A percentile compares a stretch with the other conserved stretches of the same genome.
phyloP scores from a whole-genome alignment of 176 grass and related monocot genomes.

The Musa acuminata region DNA sequence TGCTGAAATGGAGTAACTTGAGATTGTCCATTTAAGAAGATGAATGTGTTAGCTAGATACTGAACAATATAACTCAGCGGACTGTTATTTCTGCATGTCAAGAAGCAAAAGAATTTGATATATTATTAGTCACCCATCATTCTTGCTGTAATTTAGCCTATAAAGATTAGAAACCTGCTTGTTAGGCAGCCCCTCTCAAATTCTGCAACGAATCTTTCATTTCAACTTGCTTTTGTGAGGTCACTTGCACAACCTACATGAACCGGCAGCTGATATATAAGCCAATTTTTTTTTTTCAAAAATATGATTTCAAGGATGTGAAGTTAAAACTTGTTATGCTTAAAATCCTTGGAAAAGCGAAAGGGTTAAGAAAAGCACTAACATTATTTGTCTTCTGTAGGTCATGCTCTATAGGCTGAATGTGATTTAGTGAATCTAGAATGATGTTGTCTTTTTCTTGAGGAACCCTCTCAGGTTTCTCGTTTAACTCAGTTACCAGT shows the following conservation, averaged over 20 bases:
- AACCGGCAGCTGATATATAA: background rate
- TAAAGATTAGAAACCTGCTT: conserved; percentile 3
- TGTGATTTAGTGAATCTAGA: conserved; percentile 25
- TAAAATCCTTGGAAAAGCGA: background rate
- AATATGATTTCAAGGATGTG: background rate
- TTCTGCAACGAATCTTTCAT: conserved; percentile 23
- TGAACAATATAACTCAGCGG: no score
- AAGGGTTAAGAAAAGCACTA: conserved; percentile 9
- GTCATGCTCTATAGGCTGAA: conserved; percentile 25
- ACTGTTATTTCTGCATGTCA: no score
- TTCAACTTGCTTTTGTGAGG: conserved; percentile 22
- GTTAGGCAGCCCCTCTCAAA: conserved; percentile 8
- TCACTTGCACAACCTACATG: conserved; percentile 18
- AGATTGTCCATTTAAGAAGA: background rate
- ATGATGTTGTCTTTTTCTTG: conserved; percentile 22
- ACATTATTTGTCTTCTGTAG: conserved; percentile 26
- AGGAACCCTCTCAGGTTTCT: conserved; percentile 18
- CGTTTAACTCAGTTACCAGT: conserved; percentile 18
- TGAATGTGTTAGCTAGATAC: no score
- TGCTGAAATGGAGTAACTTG: no score
- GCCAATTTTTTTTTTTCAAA: no score
- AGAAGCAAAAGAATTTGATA: no score
- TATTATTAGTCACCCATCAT: background rate
- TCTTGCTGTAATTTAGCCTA: background rate
- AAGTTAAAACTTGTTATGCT: background rate